These are phyloP conservation scores for Echeveria elegans DNA, from an alignment of 164 flowering plant species.

Conservation along the genomic window DNA sequence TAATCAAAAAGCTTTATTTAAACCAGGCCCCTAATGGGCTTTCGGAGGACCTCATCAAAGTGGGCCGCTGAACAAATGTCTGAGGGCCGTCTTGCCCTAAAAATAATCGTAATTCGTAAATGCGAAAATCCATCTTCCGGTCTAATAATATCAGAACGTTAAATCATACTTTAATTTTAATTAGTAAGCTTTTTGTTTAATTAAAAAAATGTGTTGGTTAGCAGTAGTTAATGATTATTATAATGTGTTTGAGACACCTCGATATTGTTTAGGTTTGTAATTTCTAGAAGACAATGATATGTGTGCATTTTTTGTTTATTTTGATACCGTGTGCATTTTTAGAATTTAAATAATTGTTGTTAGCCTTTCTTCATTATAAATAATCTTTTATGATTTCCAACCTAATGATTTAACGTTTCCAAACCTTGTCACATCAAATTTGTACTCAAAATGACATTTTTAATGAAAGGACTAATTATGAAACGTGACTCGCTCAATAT, in stretches of 20 bases:
- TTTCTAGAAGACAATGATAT: background rate
- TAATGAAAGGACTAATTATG: background rate
- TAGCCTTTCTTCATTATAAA: background rate
- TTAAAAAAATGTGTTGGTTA: too few species aligned
- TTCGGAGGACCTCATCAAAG: too few species aligned
- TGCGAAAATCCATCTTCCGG: too few species aligned
- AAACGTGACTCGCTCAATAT: background rate
- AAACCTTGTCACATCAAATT: background rate
- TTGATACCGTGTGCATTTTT: background rate
- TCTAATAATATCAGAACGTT: too few species aligned
- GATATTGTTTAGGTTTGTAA: background rate
- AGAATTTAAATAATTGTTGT: background rate
- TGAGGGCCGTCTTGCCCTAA: too few species aligned
- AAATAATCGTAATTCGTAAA: too few species aligned
- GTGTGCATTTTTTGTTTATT: background rate
- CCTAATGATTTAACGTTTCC: background rate
- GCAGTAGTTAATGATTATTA: too few species aligned
- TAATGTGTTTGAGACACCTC: constrained; percentile 1
- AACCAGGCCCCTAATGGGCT: too few species aligned
- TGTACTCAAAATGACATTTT: background rate
- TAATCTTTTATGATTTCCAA: background rate
- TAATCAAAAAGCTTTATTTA: too few species aligned
- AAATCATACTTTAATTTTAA: too few species aligned
- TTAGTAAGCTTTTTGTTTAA: too few species aligned
- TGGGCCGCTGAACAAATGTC: too few species aligned